Conservation (phyloP, 2,329 filamentous ascomycete species). For the Tolypocladium tundrense region DNA sequence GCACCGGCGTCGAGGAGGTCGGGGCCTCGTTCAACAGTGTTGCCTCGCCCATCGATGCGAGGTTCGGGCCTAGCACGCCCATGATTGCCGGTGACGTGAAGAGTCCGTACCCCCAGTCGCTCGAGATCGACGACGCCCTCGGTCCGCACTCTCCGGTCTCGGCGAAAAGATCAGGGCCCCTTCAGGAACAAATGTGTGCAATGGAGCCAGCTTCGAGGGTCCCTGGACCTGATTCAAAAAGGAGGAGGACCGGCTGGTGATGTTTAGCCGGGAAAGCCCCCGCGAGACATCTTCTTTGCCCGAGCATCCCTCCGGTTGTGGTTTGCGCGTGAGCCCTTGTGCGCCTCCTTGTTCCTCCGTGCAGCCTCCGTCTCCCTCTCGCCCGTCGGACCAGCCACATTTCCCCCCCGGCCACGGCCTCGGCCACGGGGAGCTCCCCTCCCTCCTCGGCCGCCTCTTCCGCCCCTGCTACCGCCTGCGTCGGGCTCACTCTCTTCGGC, state of each 20-base stretch:
- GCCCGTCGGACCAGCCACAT: constrained; percentile 52
- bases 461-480: constrained; percentile 33
- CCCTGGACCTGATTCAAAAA: background rate
- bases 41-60: constrained; percentile 9
- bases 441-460: constrained; percentile 21
- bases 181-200: background rate
- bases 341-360: constrained; percentile 68
- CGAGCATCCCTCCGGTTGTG: constrained; percentile 71
- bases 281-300: constrained; percentile 54
- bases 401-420: constrained; percentile 43
- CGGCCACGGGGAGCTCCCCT: constrained; percentile 31
- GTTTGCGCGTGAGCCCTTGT: constrained; percentile 73
- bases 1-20: constrained; percentile 23
- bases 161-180: background rate
- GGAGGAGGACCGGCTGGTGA: background rate
- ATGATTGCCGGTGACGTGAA: constrained; percentile 19
- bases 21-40: constrained; percentile 21
- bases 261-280: constrained; percentile 25
- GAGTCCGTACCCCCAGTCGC: constrained; percentile 26
- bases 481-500: constrained; percentile 45
- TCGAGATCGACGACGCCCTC: constrained; percentile 21
- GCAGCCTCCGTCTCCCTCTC: constrained; percentile 65
- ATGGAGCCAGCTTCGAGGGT: background rate
- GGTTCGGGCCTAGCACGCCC: constrained; percentile 15
- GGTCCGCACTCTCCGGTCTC: background rate